phyloP scores from a whole-genome alignment of 176 grass and related monocot genomes.

The Triticum timopheevii region DNA sequence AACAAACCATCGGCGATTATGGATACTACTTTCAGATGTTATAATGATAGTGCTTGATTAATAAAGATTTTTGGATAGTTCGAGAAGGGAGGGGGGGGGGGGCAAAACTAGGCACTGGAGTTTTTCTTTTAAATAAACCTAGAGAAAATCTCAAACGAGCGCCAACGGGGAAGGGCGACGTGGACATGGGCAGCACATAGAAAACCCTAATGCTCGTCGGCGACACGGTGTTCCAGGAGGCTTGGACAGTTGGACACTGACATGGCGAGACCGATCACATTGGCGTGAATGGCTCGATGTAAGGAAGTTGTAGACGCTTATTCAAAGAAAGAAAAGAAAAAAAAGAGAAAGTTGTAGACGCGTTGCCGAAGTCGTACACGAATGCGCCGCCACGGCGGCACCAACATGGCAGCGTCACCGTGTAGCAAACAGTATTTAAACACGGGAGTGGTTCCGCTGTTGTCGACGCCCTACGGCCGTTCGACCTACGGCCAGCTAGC shows the following conservation, averaged over 20 bases:
- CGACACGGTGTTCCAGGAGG: background rate
- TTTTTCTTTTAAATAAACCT: no score
- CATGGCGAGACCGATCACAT: background rate
- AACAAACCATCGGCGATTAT: no score
- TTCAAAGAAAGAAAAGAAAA: no score
- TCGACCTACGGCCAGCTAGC: background rate
- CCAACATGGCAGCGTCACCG: background rate
- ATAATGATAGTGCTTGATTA: no score
- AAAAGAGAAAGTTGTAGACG: no score
- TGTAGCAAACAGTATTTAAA: background rate
- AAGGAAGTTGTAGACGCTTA: background rate
- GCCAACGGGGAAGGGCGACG: no score
- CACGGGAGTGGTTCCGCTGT: background rate
- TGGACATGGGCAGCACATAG: no score
- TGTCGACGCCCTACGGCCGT: background rate
- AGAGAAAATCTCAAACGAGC: no score
- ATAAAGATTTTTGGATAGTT: no score
- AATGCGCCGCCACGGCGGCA: slow-evolving; percentile 22
- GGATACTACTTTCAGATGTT: no score
- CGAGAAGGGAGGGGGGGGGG: no score
- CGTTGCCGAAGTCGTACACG: slow-evolving; percentile 4
- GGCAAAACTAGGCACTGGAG: no score
- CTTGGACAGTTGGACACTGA: background rate
- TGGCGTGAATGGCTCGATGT: background rate
- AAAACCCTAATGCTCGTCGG: background rate